Evolutionary conservation across 1,139 yeast species (phyloP), one percentile per base, ranked within the genome.

Genomic region (Torulaspora globosa): DNA sequence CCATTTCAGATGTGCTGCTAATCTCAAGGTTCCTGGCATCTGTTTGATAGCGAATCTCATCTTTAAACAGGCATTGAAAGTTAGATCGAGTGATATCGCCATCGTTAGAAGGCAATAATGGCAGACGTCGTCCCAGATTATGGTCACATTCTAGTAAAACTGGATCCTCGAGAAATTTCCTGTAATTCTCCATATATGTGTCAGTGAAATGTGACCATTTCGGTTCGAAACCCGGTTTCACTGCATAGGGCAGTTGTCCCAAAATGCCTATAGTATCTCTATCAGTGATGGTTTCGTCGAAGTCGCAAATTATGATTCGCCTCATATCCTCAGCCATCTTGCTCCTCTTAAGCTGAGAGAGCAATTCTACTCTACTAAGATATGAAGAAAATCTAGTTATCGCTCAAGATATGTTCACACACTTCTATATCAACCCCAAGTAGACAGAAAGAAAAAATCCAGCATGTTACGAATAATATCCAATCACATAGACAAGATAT

Each of bases 251-350:
- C 14, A 61, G 34, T 18, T 50, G 41, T 3, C 59, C 64, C 5
- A 63, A 31, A 5, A 53, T 31, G 16, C 44, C 21, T 6, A 61
- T 62, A 2, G 67, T 63, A 46, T 64, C 67, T 15, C 45, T 43
- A 8, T 40, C 44, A 2, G 67, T 62, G 8, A 64, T 56, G 1
- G 68, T 64, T 36, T 63, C 67, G 46, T 64, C 68, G 41, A 62
- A 64, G 43, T 64, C 68, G 5, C 60, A 49, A 8, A 63, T 53
- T 5, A 63, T 41, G 11, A 60, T 39, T 26, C 55, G 46, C 19
- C 43, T 49, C 48, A 50, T 47, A 29, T 24, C 43, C 30, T 10
- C 3, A n/a, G n/a, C n/a, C n/a, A n/a, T 5, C 7, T 24, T 10
- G 9, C 28, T 15, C 18, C 11, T 39, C 36, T 12, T 21, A 12